Evolutionary conservation across 1,284 basidiomycete genomes (phyloP).

Genomic region (Kalmanozyma brasiliensis): DNA sequence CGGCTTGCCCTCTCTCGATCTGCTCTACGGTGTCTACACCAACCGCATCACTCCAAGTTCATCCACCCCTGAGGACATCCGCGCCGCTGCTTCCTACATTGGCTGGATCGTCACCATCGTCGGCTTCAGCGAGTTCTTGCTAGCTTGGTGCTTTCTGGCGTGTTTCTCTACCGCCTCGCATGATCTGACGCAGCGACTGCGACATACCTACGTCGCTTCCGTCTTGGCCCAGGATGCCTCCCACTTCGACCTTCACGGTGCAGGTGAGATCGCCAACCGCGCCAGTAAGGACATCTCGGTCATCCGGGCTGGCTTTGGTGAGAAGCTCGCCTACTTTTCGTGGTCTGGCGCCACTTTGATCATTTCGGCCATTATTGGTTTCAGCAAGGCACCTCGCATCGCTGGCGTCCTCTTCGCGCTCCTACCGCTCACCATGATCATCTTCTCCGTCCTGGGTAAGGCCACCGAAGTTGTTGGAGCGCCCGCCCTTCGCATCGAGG

Average conservation of each 20-base stretch:
- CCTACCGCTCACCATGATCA: slow-evolving; percentile 66
- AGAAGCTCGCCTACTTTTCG: slow-evolving; percentile 68
- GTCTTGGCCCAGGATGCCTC: slow-evolving; percentile 69
- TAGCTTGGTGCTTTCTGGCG: slow-evolving; percentile 63
- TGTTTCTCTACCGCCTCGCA: slow-evolving; percentile 66
- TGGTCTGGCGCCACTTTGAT: slow-evolving; percentile 66
- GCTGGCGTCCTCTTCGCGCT: slow-evolving; percentile 69
- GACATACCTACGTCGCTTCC: slow-evolving; percentile 69
- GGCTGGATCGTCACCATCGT: slow-evolving; percentile 68
- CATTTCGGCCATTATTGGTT: slow-evolving; percentile 67
- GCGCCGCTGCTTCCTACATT: slow-evolving; percentile 46
- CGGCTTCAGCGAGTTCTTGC: slow-evolving; percentile 61
- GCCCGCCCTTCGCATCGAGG: slow-evolving; percentile 66
- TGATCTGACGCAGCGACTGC: slow-evolving; percentile 65
- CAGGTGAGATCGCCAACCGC: slow-evolving; percentile 69
- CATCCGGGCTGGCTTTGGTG: slow-evolving; percentile 69
- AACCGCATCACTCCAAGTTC: slow-evolving; percentile 47
- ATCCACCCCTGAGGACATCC: slow-evolving; percentile 39
- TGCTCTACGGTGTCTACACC: slow-evolving; percentile 64
- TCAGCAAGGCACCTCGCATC: slow-evolving; percentile 67
- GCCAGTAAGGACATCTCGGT: slow-evolving; percentile 69
- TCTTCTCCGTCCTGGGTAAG: slow-evolving; percentile 64
- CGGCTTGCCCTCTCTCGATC: slow-evolving; percentile 56
- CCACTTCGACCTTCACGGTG: slow-evolving; percentile 69
- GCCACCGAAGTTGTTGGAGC: slow-evolving; percentile 63